A percentile compares a stretch with the other conserved stretches of the same genome.
Evolutionary conservation across 2,329 filamentous ascomycete species (phyloP).

Genomic region (Cladosporium sp.): DNA sequence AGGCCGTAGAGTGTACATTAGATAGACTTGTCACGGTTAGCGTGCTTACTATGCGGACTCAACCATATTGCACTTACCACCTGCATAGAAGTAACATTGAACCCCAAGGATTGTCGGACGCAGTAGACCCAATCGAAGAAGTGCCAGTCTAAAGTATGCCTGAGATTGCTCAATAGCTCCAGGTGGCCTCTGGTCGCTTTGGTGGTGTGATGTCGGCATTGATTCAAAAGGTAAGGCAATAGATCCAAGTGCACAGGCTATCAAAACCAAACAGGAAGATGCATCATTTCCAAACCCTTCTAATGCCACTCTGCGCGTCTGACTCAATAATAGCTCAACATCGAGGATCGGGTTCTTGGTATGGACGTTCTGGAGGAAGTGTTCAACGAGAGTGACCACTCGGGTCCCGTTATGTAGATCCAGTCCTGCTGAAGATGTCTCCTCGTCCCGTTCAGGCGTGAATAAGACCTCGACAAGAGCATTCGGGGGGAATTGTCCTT

Average conservation of each 20-base stretch:
- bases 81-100: conserved; percentile 38
- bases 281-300: conserved; percentile 31
- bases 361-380: conserved; percentile 32
- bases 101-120: conserved; percentile 29
- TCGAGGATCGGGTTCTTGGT: conserved; percentile 37
- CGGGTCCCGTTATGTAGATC: conserved; percentile 23
- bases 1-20: conserved; percentile 39
- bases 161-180: conserved; percentile 23
- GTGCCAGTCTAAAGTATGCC: conserved; percentile 29
- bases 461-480: conserved; percentile 21
- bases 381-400: conserved; percentile 28
- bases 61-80: conserved; percentile 16
- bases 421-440: conserved; percentile 9
- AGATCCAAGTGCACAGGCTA: conserved; percentile 29
- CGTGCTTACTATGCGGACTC: no score
- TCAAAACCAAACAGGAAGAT: conserved; percentile 30
- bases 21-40: conserved; percentile 25
- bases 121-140: conserved; percentile 27
- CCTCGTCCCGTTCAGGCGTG: neutral
- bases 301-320: conserved; percentile 22
- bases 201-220: neutral
- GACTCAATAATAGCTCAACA: conserved; percentile 22
- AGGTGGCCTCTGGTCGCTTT: neutral
- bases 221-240: conserved; percentile 26
- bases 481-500: conserved; percentile 17